Percentiles rank a stretch among this genome's conserved stretches.
phyloP scores from a whole-genome alignment of 2,329 filamentous ascomycete species.

The Pseudogymnoascus verrucosus region DNA sequence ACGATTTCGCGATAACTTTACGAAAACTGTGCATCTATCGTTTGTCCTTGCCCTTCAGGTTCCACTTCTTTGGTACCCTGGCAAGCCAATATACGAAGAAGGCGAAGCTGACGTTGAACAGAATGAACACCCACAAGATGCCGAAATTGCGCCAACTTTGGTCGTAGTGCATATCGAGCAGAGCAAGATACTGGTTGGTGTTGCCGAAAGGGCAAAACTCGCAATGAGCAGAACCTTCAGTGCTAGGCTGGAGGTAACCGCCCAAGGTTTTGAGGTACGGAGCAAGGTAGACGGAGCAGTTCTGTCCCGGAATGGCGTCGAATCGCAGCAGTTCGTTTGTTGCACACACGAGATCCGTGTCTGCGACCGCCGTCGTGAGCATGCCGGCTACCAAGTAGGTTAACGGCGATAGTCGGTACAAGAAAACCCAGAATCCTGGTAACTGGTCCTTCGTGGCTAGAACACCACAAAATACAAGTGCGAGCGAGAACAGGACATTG shows the following conservation, averaged over 20 bases:
- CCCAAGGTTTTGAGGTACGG: slow-evolving; percentile 40
- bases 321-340: slow-evolving; percentile 59
- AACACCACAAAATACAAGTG: slow-evolving; percentile 66
- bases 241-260: slow-evolving; percentile 38
- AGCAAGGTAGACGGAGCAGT: slow-evolving; percentile 50
- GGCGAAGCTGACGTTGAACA: slow-evolving; percentile 46
- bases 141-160: slow-evolving; percentile 64
- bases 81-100: slow-evolving; percentile 47
- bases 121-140: slow-evolving; percentile 49
- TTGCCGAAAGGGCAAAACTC: slow-evolving; percentile 44
- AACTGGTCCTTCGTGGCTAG: slow-evolving; percentile 53
- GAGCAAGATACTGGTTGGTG: slow-evolving; percentile 44
- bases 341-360: slow-evolving; percentile 56
- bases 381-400: slow-evolving; percentile 71
- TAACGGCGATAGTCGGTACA: slow-evolving; percentile 73
- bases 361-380: slow-evolving; percentile 59
- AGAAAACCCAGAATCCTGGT: slow-evolving; percentile 71
- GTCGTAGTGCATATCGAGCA: slow-evolving; percentile 43
- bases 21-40: neutral
- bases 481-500: slow-evolving; percentile 64
- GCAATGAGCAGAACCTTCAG: slow-evolving; percentile 35
- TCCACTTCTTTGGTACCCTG: slow-evolving; percentile 35
- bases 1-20: neutral
- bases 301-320: slow-evolving; percentile 45
- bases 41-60: neutral